Conservation (phyloP, 768 basidiomycete species). For the Harrya chromipes region DNA sequence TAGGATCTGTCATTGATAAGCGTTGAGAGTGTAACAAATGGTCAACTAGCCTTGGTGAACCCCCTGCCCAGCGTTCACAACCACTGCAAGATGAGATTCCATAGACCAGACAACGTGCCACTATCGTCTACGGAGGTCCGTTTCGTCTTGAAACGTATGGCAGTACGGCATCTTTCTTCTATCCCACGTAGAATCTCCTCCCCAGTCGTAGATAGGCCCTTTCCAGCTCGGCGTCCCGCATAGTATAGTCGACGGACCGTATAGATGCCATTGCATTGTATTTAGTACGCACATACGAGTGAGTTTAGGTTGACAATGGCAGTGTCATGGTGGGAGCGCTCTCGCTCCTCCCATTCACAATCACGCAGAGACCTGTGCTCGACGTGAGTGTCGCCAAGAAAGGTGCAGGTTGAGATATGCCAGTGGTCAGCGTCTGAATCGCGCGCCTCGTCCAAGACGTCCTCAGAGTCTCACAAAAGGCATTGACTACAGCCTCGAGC, state of each 20-base stretch:
- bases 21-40: background rate
- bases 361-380: slow-evolving; percentile 50
- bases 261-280: slow-evolving; percentile 75
- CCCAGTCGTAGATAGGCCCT: slow-evolving; percentile 48
- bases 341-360: slow-evolving; percentile 65
- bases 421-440: slow-evolving; percentile 59
- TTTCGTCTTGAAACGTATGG: slow-evolving; percentile 1
- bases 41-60: slow-evolving; percentile 8
- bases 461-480: slow-evolving; percentile 63
- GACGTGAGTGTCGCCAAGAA: slow-evolving; percentile 36
- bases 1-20: background rate
- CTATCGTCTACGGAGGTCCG: slow-evolving; percentile 7
- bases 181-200: slow-evolving; percentile 50
- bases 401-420: slow-evolving; percentile 38
- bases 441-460: slow-evolving; percentile 76
- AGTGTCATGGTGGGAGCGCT: slow-evolving; percentile 63
- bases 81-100: slow-evolving; percentile 30
- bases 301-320: slow-evolving; percentile 72
- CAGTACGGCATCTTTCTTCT: slow-evolving; percentile 20
- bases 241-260: slow-evolving; percentile 67
- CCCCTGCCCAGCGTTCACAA: slow-evolving; percentile 14
- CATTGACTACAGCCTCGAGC: slow-evolving; percentile 56
- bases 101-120: slow-evolving; percentile 18
- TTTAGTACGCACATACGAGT: slow-evolving; percentile 67
- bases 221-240: slow-evolving; percentile 54